Evolutionary conservation across 2,329 filamentous ascomycete species (phyloP).

Genomic region (Colletotrichum acutatum): DNA sequence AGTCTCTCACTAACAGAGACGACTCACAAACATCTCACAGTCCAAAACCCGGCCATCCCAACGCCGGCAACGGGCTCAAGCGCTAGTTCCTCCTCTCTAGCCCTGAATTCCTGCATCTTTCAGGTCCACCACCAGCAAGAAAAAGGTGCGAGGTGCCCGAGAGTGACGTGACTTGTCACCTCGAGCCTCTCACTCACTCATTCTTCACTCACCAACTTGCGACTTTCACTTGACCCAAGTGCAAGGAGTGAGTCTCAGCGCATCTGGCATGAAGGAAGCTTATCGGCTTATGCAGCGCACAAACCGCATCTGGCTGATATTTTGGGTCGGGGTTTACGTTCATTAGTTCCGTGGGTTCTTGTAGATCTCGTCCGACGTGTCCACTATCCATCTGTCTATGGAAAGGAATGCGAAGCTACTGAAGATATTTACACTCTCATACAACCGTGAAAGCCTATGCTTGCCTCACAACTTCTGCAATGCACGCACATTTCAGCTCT

Average conservation of each 20-base stretch:
- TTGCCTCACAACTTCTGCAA: neutral
- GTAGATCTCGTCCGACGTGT: neutral
- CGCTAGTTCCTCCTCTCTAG: constrained; percentile 5
- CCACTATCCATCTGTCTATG: neutral
- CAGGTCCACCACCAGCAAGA: neutral
- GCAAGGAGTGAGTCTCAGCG: neutral
- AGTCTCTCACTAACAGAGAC: constrained; percentile 13
- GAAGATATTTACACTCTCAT: neutral
- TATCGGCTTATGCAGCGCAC: neutral
- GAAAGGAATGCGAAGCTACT: neutral
- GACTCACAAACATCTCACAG: neutral
- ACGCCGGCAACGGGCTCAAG: constrained; percentile 30
- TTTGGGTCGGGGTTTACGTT: neutral
- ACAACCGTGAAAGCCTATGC: neutral
- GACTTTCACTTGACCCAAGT: neutral
- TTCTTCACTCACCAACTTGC: too few relatives aligned
- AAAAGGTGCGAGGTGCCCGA: neutral
- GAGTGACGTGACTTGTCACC: neutral
- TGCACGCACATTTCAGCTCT: neutral
- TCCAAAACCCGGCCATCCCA: constrained; percentile 9
- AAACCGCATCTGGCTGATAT: neutral
- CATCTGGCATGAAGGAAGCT: neutral
- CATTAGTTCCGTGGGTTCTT: neutral
- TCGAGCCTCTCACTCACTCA: neutral
- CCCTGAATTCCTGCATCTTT: constrained; percentile 5